Percentiles rank a stretch among this genome's conserved stretches.
phyloP scores from a whole-genome alignment of 1,284 basidiomycete genomes.

The Ceratobasidium sp. region DNA sequence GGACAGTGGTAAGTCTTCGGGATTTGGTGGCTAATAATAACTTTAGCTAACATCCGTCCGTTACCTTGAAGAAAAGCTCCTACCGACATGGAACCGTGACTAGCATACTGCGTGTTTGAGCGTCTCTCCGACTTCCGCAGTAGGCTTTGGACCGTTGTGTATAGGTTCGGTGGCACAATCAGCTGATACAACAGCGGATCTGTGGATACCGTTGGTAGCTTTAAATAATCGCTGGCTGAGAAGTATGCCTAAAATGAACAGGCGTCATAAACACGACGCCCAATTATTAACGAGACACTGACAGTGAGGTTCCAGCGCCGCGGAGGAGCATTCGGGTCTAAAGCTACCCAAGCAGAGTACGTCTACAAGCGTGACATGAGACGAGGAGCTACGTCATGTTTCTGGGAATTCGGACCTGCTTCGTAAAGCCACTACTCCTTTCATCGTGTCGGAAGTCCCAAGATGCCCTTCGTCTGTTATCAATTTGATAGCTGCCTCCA shows the following conservation, averaged over 20 bases:
- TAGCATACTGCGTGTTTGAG: not conserved
- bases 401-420: constrained; percentile 32
- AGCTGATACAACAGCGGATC: constrained; percentile 32
- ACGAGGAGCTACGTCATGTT: constrained; percentile 4
- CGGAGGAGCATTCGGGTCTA: constrained; percentile 10
- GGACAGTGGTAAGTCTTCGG: not conserved
- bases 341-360: constrained; percentile 39
- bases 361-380: constrained; percentile 14
- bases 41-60: not conserved
- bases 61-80: not conserved
- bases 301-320: constrained; percentile 41
- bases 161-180: constrained; percentile 33
- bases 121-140: constrained; percentile 10
- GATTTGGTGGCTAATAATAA: not conserved
- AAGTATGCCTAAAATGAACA: constrained; percentile 37
- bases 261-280: not conserved
- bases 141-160: constrained; percentile 22
- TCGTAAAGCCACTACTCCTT: constrained; percentile 30
- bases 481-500: not conserved
- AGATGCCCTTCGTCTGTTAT: not conserved
- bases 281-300: not conserved
- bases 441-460: constrained; percentile 18
- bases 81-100: not conserved
- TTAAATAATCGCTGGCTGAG: constrained; percentile 21
- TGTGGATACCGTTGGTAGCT: constrained; percentile 30